A percentile compares a stretch with the other conserved stretches of the same genome.
Conservation (phyloP, 768 basidiomycete genomes). For the Macrolepiota dolichaula region DNA sequence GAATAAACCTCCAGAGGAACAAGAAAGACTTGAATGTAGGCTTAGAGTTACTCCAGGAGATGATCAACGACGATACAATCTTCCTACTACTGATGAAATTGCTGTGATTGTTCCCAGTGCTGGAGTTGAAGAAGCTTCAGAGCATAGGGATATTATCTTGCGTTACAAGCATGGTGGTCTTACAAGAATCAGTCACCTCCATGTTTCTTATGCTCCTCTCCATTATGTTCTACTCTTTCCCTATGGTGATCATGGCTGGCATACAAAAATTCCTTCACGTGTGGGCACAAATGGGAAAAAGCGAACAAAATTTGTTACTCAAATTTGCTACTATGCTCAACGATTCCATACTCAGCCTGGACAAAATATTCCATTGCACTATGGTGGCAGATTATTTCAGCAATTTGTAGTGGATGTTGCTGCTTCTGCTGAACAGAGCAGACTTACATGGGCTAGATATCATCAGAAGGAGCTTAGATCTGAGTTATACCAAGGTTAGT, state of each 20-base stretch:
- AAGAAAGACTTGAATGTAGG: neutral
- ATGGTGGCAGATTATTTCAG: constrained; percentile 37
- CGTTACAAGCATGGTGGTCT: constrained; percentile 19
- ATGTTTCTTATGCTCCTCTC: constrained; percentile 33
- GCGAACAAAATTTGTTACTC: constrained; percentile 17
- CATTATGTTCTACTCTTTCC: constrained; percentile 46
- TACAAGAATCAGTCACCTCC: constrained; percentile 27
- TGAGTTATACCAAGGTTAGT: constrained; percentile 23
- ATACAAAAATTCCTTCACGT: constrained; percentile 37
- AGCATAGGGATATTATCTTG: constrained; percentile 32
- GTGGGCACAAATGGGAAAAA: constrained; percentile 25
- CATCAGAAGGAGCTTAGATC: constrained; percentile 35
- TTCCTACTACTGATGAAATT: constrained; percentile 33
- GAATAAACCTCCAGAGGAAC: neutral
- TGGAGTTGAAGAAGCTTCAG: constrained; percentile 13
- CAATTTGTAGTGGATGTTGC: constrained; percentile 43
- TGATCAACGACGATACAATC: constrained; percentile 38
- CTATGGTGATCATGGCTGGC: constrained; percentile 35
- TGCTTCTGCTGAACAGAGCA: constrained; percentile 38
- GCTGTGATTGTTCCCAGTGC: constrained; percentile 37
- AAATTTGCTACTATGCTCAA: neutral
- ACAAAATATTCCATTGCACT: constrained; percentile 26
- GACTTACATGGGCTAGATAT: constrained; percentile 27
- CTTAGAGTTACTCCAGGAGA: constrained; percentile 15
- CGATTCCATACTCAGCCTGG: neutral